Base-by-base conservation (phyloP, 495 filamentous ascomycete genomes). In the Aspergillus affinis region DNA sequence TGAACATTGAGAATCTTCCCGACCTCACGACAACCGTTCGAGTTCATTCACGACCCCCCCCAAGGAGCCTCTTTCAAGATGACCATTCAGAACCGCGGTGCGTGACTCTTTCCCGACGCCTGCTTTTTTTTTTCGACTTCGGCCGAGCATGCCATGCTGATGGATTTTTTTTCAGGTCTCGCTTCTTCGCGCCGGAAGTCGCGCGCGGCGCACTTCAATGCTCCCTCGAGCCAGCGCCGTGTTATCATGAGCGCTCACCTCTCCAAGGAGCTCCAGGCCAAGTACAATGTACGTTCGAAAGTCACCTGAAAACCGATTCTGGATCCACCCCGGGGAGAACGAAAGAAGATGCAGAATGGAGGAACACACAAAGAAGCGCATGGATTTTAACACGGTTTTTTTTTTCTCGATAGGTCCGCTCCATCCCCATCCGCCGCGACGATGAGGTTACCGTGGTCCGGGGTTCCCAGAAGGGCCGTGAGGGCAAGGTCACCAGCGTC, bases 361-460 rank as follows among this genome's bases (percentile, higher is more conserved):
- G 29, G 21, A 54, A 63, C 36, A 12, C 51, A 61, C 12, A 4
- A n/a, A n/a, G 12, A 54, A 26, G 54, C 18, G 21, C 45, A 51
- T 18, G 15, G 59, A 15, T 57, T 55, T 57, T 61, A 67, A 69
- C 67, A 48, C 54, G 55, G 17, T 61, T 41, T 41, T 61, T 48
- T 61, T 13, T 36, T 61, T 48, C 13, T 50, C 56, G 23, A 65
- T 69, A 96, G 91, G 92, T 96, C 77, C 93, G 92, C 80, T 89
- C 89, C 70, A 96, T 98, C 73, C 94, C 94, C 72, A 85, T 98
- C 84, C 92, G 94, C 83, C 95, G 95, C 80, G 93, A 97, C 78
- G 94, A 99, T 80, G 91, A 96, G 80, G 92, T 98, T 68, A 77
- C 79, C 70, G 87, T 99, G 70, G 84, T 89, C 68, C 92, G 94